A percentile compares a stretch with the other conserved stretches of the same genome.
phyloP scores from a whole-genome alignment of 2,329 filamentous ascomycete species.

The Diplodia seriata region DNA sequence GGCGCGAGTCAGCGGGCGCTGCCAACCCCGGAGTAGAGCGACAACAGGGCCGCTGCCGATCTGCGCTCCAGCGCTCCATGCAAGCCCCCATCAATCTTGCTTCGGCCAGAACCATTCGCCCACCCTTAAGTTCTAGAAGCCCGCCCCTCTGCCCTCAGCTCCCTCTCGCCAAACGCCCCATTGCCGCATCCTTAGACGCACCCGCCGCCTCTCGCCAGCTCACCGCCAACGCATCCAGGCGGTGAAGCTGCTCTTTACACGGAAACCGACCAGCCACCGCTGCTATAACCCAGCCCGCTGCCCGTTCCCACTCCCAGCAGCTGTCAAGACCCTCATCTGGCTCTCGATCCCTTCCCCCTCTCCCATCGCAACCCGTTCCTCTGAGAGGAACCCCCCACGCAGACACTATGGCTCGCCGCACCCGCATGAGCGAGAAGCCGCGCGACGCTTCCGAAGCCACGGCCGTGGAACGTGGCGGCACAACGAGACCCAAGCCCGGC shows the following conservation, averaged over 20 bases:
- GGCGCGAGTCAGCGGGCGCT: conserved; percentile 13
- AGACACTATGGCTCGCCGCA: conserved; percentile 16
- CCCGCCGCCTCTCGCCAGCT: conserved; percentile 1
- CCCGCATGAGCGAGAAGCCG: conserved; percentile 17
- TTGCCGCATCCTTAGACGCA: not conserved
- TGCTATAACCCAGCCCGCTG: not conserved
- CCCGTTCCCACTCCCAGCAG: conserved; percentile 3
- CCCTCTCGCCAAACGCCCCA: not conserved
- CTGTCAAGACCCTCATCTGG: conserved; percentile 9
- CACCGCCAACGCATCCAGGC: conserved; percentile 13
- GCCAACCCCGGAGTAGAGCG: conserved; percentile 23
- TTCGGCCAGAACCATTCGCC: conserved; percentile 7
- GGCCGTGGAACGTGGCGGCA: conserved; percentile 30
- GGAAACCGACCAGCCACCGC: conserved; percentile 14
- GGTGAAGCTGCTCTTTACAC: conserved; percentile 9
- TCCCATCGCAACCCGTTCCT: not conserved
- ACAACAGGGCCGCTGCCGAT: conserved; percentile 21
- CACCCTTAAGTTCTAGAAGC: conserved; percentile 6
- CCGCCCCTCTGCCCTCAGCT: conserved; percentile 18
- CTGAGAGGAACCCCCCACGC: not conserved
- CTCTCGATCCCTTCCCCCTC: not conserved
- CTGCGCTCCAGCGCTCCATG: conserved; percentile 21
- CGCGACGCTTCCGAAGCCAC: conserved; percentile 18
- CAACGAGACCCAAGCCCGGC: conserved; percentile 23
- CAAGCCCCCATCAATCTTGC: conserved; percentile 23